Base-by-base conservation (phyloP, 2,329 filamentous ascomycete genomes). In the Alternaria atra region DNA sequence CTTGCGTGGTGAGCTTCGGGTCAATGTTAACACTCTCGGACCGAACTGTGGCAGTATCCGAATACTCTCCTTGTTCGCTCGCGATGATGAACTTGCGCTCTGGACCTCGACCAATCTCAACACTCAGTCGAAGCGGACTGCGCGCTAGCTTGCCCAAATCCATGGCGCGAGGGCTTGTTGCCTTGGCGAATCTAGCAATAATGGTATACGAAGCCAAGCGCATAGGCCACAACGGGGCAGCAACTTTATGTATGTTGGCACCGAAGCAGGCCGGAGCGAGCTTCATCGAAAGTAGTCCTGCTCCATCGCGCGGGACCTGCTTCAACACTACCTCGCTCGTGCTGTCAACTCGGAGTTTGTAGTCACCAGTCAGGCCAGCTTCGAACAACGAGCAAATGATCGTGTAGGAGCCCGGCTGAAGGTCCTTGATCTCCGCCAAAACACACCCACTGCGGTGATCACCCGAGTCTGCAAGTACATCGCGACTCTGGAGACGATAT, bases 311-410 rank as follows among this genome's bases (percentile, higher is more conserved):
- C 0, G 89, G 86, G 4, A 97, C 84, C 15, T 86, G 85, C 7
- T 80, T 81, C 5, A 96, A 75, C 1, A 77, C 71, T 37, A 89
- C 85, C 0, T 85, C 82, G 2, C 80, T 75, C 55, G 85, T 87
- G 34, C 90, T 89, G 47, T 89, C 89, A n/a, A 97, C 84, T 58
- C 89, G 87, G 8, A 99, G 83, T 0, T 85, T 87, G 73, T 96
- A 98, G 50, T 85, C 84, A 4, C 91, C 91, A 1, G 87, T 82
- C 73, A 96, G 92, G 8, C 90, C 90, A 0, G 90, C 85, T 64
- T 97, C 93, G 76, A 96, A 98, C 0, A 94, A 97, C 2, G 93
- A 97, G 75, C 91, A 94, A 6, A 97, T 90, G 57, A 97, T 85
- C 0, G 92, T 97, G 77, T 98, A 99, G 0, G 84, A 84, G 0